Conservation (phyloP, 2,329 filamentous ascomycete species). For the Cercospora janseana region DNA sequence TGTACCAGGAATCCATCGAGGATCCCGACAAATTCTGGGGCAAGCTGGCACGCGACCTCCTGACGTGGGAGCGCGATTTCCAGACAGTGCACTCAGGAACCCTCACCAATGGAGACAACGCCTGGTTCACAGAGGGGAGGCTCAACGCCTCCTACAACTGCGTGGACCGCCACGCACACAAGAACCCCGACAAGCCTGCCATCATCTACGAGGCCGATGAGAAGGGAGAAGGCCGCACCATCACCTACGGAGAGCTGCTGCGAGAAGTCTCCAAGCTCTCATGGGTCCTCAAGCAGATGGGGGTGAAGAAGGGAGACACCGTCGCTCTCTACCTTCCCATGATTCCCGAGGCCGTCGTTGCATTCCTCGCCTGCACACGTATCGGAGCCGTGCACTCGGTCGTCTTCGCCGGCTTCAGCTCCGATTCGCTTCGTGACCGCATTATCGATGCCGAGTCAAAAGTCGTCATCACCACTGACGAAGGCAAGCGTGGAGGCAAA, state of each 20-base stretch:
- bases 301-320: conserved; percentile 94
- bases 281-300: conserved; percentile 88
- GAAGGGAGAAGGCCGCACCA: conserved; percentile 75
- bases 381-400: conserved; percentile 97
- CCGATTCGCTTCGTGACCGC: conserved; percentile 91
- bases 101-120: conserved; percentile 75
- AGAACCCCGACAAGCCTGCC: conserved; percentile 86
- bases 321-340: conserved; percentile 97
- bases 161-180: conserved; percentile 93
- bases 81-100: conserved; percentile 79
- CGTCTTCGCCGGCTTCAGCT: conserved; percentile 95
- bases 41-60: conserved; percentile 76
- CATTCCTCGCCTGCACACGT: conserved; percentile 84
- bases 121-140: conserved; percentile 92
- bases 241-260: conserved; percentile 91
- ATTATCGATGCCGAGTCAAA: conserved; percentile 87
- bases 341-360: conserved; percentile 93
- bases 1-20: conserved; percentile 81
- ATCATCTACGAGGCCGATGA: conserved; percentile 99
- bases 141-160: conserved; percentile 98
- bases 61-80: conserved; percentile 90
- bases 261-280: conserved; percentile 86
- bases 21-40: conserved; percentile 90
- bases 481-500: conserved; percentile 97
- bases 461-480: conserved; percentile 94